Evolutionary conservation across 192 early-diverging fungal species (phyloP), one percentile per base, ranked within the genome.

Genomic region (Podila epicladia): DNA sequence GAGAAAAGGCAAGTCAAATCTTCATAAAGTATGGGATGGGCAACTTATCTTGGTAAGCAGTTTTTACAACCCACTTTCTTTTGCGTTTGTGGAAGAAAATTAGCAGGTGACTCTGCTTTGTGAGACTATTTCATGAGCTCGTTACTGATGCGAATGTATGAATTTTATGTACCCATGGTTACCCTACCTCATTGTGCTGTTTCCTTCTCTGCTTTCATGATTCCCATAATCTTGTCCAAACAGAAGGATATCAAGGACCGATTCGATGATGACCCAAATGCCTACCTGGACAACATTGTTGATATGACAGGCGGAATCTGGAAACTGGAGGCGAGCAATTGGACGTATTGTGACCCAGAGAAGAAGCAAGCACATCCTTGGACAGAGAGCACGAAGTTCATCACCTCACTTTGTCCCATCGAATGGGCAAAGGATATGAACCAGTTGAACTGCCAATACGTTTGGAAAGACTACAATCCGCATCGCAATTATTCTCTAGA

Each of bases 11-110:
- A 82, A 64, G n/a, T 77, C 73, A n/a, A 77, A 28, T n/a, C 60
- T 85, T 45, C 83, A 85, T 49, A 53, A n/a, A 9, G 73, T 85
- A 32, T 85, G 83, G 83, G 83, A 85, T 45, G 58, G 70, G 20
- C 65, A 69, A 22, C 31, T 85, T 19, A 76, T 85, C 20, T 15
- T 73, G 59, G 83, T 82, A 70, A 68, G 77, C 60, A 12, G 8
- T 28, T 53, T 64, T 48, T 64, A 38, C 33, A 35, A 35, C 3
- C 33, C 33, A 35, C 33, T 35, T 35, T 35, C 33, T 35, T 35
- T 35, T 35, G 33, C 33, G 33, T 35, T 35, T 35, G 33, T 35
- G 33, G 33, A 35, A 35, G 33, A 35, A 29, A 3, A 29, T 35
- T 2, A 35, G 33, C 33, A 35, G 33, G 29, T 35, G 33, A 35